Base-by-base conservation (phyloP, 805 yeast genomes). In the Sungouiella blattae region DNA sequence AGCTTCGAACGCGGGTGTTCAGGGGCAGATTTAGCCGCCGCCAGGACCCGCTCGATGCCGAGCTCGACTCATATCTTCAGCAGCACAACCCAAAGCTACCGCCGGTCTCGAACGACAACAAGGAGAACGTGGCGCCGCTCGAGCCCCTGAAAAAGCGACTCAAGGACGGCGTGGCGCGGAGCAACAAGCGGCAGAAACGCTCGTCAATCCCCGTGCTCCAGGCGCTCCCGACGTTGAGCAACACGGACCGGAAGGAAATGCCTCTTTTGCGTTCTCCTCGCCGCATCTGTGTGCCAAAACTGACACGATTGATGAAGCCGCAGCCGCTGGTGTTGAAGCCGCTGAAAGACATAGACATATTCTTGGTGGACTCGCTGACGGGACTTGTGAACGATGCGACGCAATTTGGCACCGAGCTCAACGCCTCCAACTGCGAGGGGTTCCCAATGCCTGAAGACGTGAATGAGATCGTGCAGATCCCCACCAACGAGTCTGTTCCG, bases 331-430 rank as follows among this genome's bases (percentile, higher is more conserved):
- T 56, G 17, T 44, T 65, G 15, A 55, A 53, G 35, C 40, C 48
- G 32, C 38, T 43, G 18, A 25, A 44, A 15, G 38, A 42, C 11
- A 35, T 44, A 11, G 51, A 52, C 21, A 77, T 77, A 30, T 67
- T 71, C 46, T 58, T 79, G 29, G 84, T 80, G 20, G 81, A 79
- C 44, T 70, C 84, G 5, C 73, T 78, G 50, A 77, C 80, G 25
- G 84, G 85, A 0, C 63, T 62, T 37, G 49, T 77, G 11, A 71
- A 69, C 43, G 86, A 80, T 48, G 85, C 86, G 7, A 80, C 86
- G 3, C 73, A 70, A 44, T 80, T 75, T 55, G 87, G 84, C 2
- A 80, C 87, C 1, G 85, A 80, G 52, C 64, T 80, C 37, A 80
- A 80, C 51, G 70, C 85, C 0, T 67, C 73, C 24, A 79, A 78